These are phyloP conservation scores for Isabelozyma heimii DNA, from an alignment of 805 yeast genomes.

Conservation along the genomic window DNA sequence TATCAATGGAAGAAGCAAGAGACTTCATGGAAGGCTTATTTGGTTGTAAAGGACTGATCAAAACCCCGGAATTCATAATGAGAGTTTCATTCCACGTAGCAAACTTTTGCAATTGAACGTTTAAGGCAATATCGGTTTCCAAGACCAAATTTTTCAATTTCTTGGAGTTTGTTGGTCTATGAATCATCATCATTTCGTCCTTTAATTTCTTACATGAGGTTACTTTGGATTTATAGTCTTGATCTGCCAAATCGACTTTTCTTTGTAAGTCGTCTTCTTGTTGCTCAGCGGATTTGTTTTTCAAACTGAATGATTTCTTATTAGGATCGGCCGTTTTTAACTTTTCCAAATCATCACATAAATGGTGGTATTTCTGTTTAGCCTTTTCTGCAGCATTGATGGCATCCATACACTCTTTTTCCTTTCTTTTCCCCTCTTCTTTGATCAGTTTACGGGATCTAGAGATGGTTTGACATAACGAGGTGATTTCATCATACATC, in stretches of 20 bases:
- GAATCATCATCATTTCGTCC: conserved; percentile 65
- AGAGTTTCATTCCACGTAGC: conserved; percentile 85
- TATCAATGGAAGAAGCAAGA: conserved; percentile 74
- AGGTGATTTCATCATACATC: conserved; percentile 80
- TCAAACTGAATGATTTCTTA: conserved; percentile 77
- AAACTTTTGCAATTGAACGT: conserved; percentile 83
- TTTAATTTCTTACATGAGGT: conserved; percentile 69
- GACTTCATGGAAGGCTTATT: conserved; percentile 66
- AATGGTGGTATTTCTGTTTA: conserved; percentile 63
- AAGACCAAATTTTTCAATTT: conserved; percentile 73
- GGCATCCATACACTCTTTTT: conserved; percentile 81
- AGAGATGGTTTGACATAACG: conserved; percentile 67
- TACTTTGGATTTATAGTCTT: conserved; percentile 79
- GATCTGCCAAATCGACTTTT: conserved; percentile 81
- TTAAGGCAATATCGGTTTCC: conserved; percentile 87
- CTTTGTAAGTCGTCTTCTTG: conserved; percentile 84
- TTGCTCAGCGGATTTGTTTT: conserved; percentile 76
- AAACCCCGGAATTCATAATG: conserved; percentile 79
- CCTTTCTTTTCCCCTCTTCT: conserved; percentile 78
- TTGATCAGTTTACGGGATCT: conserved; percentile 73
- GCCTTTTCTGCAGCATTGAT: conserved; percentile 87
- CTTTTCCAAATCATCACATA: conserved; percentile 85
- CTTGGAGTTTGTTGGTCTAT: conserved; percentile 74
- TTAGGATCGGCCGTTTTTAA: conserved; percentile 78
- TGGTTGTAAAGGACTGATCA: conserved; percentile 66